A percentile compares a stretch with the other conserved stretches of the same genome.
phyloP scores from a whole-genome alignment of 2,329 filamentous ascomycete genomes.

The Chaetomium sp. region DNA sequence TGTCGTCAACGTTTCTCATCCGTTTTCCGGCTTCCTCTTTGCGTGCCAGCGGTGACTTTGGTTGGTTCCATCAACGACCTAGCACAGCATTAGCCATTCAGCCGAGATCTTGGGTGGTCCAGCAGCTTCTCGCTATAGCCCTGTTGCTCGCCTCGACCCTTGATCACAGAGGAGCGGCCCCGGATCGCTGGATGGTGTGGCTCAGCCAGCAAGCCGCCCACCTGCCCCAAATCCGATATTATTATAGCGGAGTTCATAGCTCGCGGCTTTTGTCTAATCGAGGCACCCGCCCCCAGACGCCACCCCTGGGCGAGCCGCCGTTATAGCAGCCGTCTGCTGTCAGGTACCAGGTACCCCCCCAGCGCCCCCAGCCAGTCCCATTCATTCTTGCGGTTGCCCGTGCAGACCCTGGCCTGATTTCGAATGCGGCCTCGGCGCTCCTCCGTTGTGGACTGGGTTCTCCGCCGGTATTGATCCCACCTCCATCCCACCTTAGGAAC shows the following conservation, averaged over 20 bases:
- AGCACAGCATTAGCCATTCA: conserved; percentile 54
- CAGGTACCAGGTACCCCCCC: conserved; percentile 45
- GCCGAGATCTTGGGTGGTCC: conserved; percentile 48
- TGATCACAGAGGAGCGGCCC: conserved; percentile 36
- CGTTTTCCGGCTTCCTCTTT: conserved; percentile 34
- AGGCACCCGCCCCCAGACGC: conserved; percentile 36
- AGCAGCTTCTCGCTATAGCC: conserved; percentile 43
- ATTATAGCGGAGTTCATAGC: conserved; percentile 33
- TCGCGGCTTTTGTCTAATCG: conserved; percentile 43
- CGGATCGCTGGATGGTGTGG: conserved; percentile 39
- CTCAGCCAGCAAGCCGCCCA: conserved; percentile 41
- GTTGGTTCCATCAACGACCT: conserved; percentile 45
- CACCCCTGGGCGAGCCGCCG: conserved; percentile 39
- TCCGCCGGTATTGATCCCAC: conserved; percentile 52
- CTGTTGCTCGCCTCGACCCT: conserved; percentile 34
- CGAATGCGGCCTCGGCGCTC: conserved; percentile 51
- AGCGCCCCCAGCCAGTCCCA: conserved; percentile 29
- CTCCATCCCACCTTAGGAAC: conserved; percentile 48
- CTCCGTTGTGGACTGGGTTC: conserved; percentile 48
- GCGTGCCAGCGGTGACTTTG: conserved; percentile 35
- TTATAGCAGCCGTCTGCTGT: conserved; percentile 45
- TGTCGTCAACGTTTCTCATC: conserved; percentile 33
- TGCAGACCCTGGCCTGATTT: conserved; percentile 47
- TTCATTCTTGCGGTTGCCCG: conserved; percentile 40
- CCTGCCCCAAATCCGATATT: conserved; percentile 29